Evolutionary conservation across 2,329 filamentous ascomycete species (phyloP).

Genomic region (Onygenales sp.): DNA sequence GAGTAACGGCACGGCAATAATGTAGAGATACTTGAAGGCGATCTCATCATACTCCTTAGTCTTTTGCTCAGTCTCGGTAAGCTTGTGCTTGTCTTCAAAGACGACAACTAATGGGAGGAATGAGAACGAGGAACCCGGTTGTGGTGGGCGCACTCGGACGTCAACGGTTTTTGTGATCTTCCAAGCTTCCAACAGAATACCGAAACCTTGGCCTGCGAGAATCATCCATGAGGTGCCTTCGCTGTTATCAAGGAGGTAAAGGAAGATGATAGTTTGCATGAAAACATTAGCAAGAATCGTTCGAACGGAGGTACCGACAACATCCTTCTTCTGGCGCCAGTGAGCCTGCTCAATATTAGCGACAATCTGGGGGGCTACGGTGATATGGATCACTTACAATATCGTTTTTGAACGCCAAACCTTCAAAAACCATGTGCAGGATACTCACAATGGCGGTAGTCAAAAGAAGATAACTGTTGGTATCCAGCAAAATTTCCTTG

Average conservation of each 20-base stretch:
- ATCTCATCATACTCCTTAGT: constrained; percentile 98
- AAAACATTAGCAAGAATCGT: constrained; percentile 96
- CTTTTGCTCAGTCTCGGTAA: constrained; percentile 91
- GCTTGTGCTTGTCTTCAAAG: constrained; percentile 94
- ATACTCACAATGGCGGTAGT: constrained; percentile 79
- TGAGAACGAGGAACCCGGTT: constrained; percentile 59
- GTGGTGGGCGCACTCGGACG: constrained; percentile 64
- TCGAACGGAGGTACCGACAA: constrained; percentile 89
- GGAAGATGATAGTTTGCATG: constrained; percentile 92
- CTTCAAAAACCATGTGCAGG: constrained; percentile 90
- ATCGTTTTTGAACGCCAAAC: constrained; percentile 92
- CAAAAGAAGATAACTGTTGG: constrained; percentile 79
- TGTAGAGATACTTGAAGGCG: constrained; percentile 95
- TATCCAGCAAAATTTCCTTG: constrained; percentile 90
- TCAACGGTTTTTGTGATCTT: constrained; percentile 95
- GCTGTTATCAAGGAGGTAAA: constrained; percentile 94
- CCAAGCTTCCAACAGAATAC: constrained; percentile 72
- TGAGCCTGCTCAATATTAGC: constrained; percentile 47
- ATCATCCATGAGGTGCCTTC: constrained; percentile 99
- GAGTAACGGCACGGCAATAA: constrained; percentile 78
- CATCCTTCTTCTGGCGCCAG: constrained; percentile 99
- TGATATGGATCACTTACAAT: constrained; percentile 45
- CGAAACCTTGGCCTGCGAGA: constrained; percentile 80
- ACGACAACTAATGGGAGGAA: constrained; percentile 69
- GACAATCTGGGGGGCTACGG: neutral